phyloP scores from a whole-genome alignment of 257 asterid genomes.

The Nicotiana attenuata region DNA sequence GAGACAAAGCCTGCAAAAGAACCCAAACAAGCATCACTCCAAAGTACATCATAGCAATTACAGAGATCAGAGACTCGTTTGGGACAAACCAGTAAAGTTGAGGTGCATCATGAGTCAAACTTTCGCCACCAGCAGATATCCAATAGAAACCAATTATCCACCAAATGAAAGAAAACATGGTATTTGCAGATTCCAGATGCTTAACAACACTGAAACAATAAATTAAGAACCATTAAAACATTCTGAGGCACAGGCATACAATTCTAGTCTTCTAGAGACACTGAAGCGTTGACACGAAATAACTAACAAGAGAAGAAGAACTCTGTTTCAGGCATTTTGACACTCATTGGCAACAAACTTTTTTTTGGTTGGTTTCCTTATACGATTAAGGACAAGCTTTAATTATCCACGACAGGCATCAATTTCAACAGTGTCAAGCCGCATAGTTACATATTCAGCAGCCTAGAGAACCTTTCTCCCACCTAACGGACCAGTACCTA shows the following conservation, averaged over 20 bases:
- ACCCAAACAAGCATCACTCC: constrained; percentile 2
- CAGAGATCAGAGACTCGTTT: neutral
- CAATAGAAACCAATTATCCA: constrained; percentile 98
- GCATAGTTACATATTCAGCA: neutral
- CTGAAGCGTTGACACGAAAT: neutral
- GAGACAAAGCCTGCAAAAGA: constrained; percentile 82
- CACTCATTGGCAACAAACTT: neutral
- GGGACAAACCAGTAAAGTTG: constrained; percentile 84
- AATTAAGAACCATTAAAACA: constrained; percentile 11
- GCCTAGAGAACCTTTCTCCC: neutral
- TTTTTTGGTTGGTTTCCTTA: neutral
- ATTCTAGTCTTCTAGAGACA: neutral
- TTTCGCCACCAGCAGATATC: constrained; percentile 81
- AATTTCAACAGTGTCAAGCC: neutral
- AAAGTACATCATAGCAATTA: neutral
- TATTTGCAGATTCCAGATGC: constrained; percentile 88
- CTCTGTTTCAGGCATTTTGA: neutral
- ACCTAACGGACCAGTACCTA: neutral
- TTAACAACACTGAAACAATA: constrained; percentile 51
- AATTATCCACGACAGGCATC: neutral
- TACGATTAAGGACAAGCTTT: neutral
- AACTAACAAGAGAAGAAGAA: constrained; percentile 1
- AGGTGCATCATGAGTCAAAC: constrained; percentile 61
- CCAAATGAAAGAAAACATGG: constrained; percentile 98
- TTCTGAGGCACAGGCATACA: neutral